Base-by-base conservation (phyloP, 1,139 yeast genomes). In the Citeromyces hawaiiensis region DNA sequence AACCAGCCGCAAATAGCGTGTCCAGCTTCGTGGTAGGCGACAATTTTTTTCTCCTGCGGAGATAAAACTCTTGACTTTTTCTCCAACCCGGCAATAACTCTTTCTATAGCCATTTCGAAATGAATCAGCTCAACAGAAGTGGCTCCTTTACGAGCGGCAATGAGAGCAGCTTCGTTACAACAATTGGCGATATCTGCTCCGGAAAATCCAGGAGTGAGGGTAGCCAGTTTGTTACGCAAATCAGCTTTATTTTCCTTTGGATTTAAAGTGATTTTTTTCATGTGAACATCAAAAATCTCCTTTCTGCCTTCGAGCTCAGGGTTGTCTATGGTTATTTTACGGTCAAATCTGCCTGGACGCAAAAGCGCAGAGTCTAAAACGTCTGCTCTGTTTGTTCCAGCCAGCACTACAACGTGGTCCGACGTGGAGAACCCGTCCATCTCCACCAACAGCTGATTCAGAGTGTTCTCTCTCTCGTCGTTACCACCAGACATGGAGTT, bases 1-100 rank as follows among this genome's bases (percentile, higher is more conserved):
- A 64, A 87, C 98, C 98, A 91, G 10, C 98, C 98, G 62, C 97
- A 88, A 44, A 91, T 77, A 4, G 98, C 98, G 60, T 91, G 98
- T 0, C 98, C 98, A 2, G 98, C 98, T 61, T 91, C 98, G 56
- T 91, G 98, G 55, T 85, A 93, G 0, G 98, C 98, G 43, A 91
- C 96, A 38, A 86, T 76, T 46, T 66, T 76, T 60, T 86, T 83
- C 60, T 91, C 96, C 44, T 83, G 91, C 4, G 82, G 78, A 23
- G 83, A 76, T 47, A 91, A 66, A 9, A 91, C 78, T 52, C 83
- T 78, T 3, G 93, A 75, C 58, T 88, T 88, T 66, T 85, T 85
- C 59, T 91, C 98, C 45, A 91, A 64, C 34, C 98, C 98, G 7
- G 96, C 97, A 64, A 88, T 86, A 31, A 88, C 96, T 56, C 98